These are phyloP conservation scores for Suillus discolor DNA, from an alignment of 768 basidiomycete species.

Conservation along the genomic window DNA sequence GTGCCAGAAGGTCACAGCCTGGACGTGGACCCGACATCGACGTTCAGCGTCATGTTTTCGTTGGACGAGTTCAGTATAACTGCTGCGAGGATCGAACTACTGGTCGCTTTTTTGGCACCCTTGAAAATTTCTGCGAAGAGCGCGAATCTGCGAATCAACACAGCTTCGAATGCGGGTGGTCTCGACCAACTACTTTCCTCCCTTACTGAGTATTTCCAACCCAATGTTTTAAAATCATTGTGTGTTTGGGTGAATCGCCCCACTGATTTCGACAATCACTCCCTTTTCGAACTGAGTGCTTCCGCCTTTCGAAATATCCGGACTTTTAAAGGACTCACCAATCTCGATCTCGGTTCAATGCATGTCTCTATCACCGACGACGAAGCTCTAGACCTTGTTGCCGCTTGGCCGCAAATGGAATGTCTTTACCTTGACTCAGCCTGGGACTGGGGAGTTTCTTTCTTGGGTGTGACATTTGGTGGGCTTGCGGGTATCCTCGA, in stretches of 20 bases:
- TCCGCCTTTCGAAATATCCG: background rate
- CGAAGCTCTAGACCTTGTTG: background rate
- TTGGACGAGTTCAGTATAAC: background rate
- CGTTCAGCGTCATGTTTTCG: constrained; percentile 1
- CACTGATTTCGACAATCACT: background rate
- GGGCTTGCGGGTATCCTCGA: constrained; percentile 2
- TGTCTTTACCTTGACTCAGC: background rate
- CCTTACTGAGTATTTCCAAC: background rate
- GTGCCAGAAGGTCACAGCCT: background rate
- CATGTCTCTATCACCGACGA: background rate
- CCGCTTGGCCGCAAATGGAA: background rate
- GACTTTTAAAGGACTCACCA: background rate
- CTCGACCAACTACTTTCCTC: background rate
- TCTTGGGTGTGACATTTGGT: background rate
- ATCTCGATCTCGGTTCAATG: background rate
- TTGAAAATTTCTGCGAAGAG: background rate
- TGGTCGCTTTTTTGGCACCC: background rate
- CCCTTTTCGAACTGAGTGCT: background rate
- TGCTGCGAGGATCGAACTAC: background rate
- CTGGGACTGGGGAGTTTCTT: background rate
- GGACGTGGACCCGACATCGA: background rate
- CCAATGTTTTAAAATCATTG: background rate
- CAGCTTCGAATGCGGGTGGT: background rate
- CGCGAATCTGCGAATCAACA: background rate
- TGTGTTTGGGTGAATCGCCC: background rate